phyloP scores from a whole-genome alignment of 1,139 yeast species.

The Pneumocystis murina region DNA sequence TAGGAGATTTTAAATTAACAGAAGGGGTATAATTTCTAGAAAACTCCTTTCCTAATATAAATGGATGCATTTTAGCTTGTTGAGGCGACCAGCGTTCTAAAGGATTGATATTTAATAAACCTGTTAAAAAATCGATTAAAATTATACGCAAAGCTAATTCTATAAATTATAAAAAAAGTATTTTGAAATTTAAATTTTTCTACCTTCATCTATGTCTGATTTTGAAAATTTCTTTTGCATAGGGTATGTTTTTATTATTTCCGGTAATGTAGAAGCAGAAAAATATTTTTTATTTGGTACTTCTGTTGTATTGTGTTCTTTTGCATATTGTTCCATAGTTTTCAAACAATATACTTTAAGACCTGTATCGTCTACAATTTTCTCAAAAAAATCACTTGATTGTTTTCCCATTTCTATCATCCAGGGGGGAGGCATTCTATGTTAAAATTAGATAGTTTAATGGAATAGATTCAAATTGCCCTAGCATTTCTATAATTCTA shows the following conservation, averaged over 20 bases:
- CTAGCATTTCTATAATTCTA: slow-evolving; percentile 70
- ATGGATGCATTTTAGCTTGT: slow-evolving; percentile 86
- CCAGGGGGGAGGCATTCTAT: slow-evolving; percentile 64
- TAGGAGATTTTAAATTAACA: not conserved
- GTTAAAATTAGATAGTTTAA: not conserved
- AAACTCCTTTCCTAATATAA: slow-evolving; percentile 38
- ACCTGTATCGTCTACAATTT: slow-evolving; percentile 26
- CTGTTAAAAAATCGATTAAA: slow-evolving; percentile 61
- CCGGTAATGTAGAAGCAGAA: slow-evolving; percentile 53
- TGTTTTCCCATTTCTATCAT: slow-evolving; percentile 94
- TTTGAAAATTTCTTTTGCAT: slow-evolving; percentile 40
- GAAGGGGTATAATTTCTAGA: slow-evolving; percentile 21
- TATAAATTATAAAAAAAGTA: slow-evolving; percentile 22
- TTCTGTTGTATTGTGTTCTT: slow-evolving; percentile 44
- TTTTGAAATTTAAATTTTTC: not conserved
- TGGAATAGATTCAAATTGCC: slow-evolving; percentile 21
- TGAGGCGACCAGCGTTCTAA: slow-evolving; percentile 93
- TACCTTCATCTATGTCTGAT: slow-evolving; percentile 28
- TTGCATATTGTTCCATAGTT: slow-evolving; percentile 43
- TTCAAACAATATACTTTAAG: slow-evolving; percentile 35
- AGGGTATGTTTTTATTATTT: slow-evolving; percentile 61
- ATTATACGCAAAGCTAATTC: slow-evolving; percentile 62
- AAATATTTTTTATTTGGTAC: slow-evolving; percentile 77
- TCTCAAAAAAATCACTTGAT: slow-evolving; percentile 52
- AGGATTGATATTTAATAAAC: slow-evolving; percentile 72